Conservation (phyloP, 2,329 filamentous ascomycete genomes). For the Clonostachys chloroleuca region DNA sequence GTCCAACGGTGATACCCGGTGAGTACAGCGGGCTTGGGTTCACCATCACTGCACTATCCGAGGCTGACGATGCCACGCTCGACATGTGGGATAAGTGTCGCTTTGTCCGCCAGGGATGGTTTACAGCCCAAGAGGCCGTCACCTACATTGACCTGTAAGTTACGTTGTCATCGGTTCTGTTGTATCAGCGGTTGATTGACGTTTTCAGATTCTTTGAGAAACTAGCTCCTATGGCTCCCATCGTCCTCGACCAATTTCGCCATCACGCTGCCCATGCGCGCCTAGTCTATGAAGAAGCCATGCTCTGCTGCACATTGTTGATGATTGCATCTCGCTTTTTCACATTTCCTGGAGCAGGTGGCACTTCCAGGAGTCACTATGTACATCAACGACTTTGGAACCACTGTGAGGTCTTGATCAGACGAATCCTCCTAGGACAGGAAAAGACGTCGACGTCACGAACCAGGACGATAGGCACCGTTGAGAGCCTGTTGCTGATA, state of each 20-base stretch:
- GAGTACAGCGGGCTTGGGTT: neutral
- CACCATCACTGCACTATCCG: slow-evolving; percentile 8
- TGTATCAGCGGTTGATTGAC: neutral
- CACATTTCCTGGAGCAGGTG: slow-evolving; percentile 10
- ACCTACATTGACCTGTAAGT: slow-evolving; percentile 15
- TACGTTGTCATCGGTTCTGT: neutral
- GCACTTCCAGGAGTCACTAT: slow-evolving; percentile 9
- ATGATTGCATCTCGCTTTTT: slow-evolving; percentile 13
- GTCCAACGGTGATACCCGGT: neutral
- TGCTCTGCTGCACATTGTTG: slow-evolving; percentile 12
- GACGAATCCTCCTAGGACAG: slow-evolving; percentile 9
- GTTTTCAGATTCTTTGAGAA: neutral
- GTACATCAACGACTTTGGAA: slow-evolving; percentile 11
- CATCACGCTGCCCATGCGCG: slow-evolving; percentile 5
- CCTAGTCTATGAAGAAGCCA: slow-evolving; percentile 9
- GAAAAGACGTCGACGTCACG: slow-evolving; percentile 12
- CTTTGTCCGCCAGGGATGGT: slow-evolving; percentile 15
- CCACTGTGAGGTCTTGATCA: slow-evolving; percentile 11
- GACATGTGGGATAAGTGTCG: slow-evolving; percentile 15
- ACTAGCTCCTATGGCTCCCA: neutral
- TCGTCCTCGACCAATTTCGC: neutral
- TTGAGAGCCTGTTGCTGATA: slow-evolving; percentile 12
- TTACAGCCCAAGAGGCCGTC: slow-evolving; percentile 16
- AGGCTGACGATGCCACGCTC: slow-evolving; percentile 10
- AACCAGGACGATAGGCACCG: slow-evolving; percentile 9